Conservation (phyloP, 352 stramenopile species). For the Phytopythium cucurbitacearum region DNA sequence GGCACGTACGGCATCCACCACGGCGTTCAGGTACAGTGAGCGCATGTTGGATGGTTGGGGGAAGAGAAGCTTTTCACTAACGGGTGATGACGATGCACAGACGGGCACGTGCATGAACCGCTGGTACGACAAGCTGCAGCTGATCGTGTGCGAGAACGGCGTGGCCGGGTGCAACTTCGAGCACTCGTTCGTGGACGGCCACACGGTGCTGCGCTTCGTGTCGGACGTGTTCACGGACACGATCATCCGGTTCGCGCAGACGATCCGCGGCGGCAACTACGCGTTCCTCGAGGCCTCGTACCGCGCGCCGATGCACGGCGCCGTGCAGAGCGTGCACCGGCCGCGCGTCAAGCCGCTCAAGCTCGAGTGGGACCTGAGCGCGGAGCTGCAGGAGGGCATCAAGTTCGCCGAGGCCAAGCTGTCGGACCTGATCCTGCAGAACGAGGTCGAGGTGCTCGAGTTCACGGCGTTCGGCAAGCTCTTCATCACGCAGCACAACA, state of each 20-base stretch:
- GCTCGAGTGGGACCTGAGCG: constrained; percentile 87
- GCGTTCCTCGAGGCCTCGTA: constrained; percentile 76
- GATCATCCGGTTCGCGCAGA: constrained; percentile 92
- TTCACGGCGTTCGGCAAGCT: constrained; percentile 90
- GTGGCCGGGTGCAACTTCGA: constrained; percentile 96
- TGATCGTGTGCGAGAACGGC: constrained; percentile 94
- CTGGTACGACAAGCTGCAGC: constrained; percentile 97
- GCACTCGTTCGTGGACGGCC: constrained; percentile 95
- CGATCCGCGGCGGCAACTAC: constrained; percentile 84
- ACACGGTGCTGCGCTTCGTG: constrained; percentile 92
- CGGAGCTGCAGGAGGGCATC: constrained; percentile 86
- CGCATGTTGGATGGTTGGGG: too few relatives aligned
- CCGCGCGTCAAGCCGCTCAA: constrained; percentile 82
- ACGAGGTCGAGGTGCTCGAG: constrained; percentile 93
- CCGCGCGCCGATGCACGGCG: constrained; percentile 51
- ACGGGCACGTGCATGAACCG: constrained; percentile 94
- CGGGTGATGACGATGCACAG: constrained; percentile 11
- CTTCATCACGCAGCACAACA: constrained; percentile 89
- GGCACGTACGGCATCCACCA: constrained; percentile 88
- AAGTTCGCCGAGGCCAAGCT: constrained; percentile 91
- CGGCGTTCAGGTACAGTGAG: constrained; percentile 21
- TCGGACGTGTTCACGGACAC: constrained; percentile 91
- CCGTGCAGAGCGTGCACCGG: constrained; percentile 25
- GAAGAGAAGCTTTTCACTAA: too few relatives aligned
- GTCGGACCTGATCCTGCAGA: constrained; percentile 92